phyloP scores from a whole-genome alignment of 1,284 basidiomycete genomes.

The Rhodofomes roseus region DNA sequence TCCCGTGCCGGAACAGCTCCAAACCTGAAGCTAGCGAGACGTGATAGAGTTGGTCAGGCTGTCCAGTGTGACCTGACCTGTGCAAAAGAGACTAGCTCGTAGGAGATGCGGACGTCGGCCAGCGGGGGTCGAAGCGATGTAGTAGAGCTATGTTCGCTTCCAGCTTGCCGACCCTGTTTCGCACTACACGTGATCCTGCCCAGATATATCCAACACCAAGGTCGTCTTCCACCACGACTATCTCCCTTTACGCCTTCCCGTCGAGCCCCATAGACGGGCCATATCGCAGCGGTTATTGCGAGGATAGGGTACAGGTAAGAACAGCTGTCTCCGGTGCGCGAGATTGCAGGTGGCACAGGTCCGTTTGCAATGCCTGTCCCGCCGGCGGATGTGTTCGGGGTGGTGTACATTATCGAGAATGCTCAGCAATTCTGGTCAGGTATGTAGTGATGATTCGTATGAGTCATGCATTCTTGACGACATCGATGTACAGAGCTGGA shows the following conservation, averaged over 20 bases:
- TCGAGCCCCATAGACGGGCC: no score
- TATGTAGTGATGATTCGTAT: constrained; percentile 35
- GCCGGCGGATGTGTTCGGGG: constrained; percentile 46
- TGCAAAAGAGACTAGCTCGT: no score
- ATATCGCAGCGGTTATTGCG: no score
- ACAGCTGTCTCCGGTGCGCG: no score
- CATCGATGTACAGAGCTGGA: constrained; percentile 64
- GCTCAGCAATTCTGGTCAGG: constrained; percentile 86
- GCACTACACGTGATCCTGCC: background rate
- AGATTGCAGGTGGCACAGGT: background rate
- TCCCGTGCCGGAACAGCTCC: no score
- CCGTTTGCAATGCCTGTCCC: constrained; percentile 9
- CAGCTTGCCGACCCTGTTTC: background rate
- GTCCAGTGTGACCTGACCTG: no score
- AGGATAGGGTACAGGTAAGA: no score
- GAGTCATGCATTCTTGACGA: background rate
- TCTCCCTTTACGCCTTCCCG: background rate
- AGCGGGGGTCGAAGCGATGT: no score
- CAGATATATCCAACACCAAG: background rate
- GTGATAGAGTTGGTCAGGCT: no score
- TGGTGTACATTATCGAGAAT: constrained; percentile 77
- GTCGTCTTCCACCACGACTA: background rate
- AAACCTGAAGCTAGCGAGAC: no score
- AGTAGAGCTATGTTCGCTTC: background rate
- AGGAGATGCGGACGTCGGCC: no score